These are phyloP conservation scores for Daldinia bambusicola DNA, from an alignment of 495 filamentous ascomycete species.

Conservation along the genomic window DNA sequence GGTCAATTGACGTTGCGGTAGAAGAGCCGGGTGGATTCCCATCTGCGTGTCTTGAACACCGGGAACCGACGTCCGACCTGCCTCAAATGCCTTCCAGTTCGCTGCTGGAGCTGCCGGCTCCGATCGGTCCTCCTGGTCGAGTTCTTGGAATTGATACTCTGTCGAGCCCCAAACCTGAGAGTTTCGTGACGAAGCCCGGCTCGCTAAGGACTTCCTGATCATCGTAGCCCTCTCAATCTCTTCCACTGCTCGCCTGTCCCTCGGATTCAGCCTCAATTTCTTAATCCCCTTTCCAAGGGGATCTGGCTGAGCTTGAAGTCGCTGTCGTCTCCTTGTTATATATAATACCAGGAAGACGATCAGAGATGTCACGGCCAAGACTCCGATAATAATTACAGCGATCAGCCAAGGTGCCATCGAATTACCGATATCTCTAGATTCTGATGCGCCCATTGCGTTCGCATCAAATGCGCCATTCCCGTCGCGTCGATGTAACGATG, in stretches of 20 bases:
- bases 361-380: slow-evolving; percentile 39
- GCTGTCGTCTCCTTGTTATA: slow-evolving; percentile 41
- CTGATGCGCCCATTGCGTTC: slow-evolving; percentile 4
- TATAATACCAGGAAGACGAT: slow-evolving; percentile 41
- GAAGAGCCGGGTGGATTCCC: slow-evolving; percentile 39
- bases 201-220: slow-evolving; percentile 61
- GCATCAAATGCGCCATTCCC: slow-evolving; percentile 18
- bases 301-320: slow-evolving; percentile 29
- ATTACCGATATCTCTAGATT: neutral
- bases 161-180: slow-evolving; percentile 1
- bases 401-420: slow-evolving; percentile 49
- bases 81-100: slow-evolving; percentile 45
- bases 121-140: slow-evolving; percentile 24
- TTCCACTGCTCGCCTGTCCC: slow-evolving; percentile 46
- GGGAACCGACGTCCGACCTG: slow-evolving; percentile 44
- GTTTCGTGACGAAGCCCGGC: slow-evolving; percentile 45
- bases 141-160: slow-evolving; percentile 11
- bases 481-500: slow-evolving; percentile 22
- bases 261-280: slow-evolving; percentile 43
- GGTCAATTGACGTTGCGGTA: slow-evolving; percentile 40
- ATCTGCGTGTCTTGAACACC: slow-evolving; percentile 45
- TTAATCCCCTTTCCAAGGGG: slow-evolving; percentile 39
- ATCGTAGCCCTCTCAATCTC: slow-evolving; percentile 55
- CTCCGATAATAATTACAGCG: slow-evolving; percentile 43
- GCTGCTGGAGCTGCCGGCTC: slow-evolving; percentile 35